These are phyloP conservation scores for Thermothielavioides terrestris DNA, from an alignment of 495 filamentous ascomycete genomes.

Conservation along the genomic window DNA sequence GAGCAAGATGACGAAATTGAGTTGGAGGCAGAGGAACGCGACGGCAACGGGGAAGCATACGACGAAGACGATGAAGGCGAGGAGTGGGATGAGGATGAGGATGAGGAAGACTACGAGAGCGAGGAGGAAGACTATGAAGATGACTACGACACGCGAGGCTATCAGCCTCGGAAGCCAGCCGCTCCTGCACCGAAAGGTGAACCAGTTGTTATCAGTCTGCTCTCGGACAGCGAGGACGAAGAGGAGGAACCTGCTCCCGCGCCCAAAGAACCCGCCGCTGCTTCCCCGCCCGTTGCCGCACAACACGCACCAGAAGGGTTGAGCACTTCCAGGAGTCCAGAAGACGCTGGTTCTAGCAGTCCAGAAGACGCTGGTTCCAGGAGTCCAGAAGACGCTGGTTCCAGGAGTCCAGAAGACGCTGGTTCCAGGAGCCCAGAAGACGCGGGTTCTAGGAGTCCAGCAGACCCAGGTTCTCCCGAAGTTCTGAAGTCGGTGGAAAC, in stretches of 20 bases:
- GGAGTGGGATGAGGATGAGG: constrained; percentile 22
- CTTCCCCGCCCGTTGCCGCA: background rate
- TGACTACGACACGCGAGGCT: background rate
- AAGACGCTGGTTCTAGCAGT: no score
- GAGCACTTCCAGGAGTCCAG: background rate
- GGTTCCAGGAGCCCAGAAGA: background rate
- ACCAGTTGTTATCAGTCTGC: constrained; percentile 29
- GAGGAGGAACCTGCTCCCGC: constrained; percentile 9
- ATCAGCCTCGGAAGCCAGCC: background rate
- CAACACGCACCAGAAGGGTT: background rate
- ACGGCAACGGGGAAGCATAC: constrained; percentile 20
- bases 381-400: background rate
- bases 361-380: no score
- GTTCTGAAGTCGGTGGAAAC: background rate
- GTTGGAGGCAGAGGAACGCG: constrained; percentile 11
- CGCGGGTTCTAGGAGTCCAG: no score
- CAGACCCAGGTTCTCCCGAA: background rate
- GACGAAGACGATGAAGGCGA: constrained; percentile 19
- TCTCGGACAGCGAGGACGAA: constrained; percentile 35
- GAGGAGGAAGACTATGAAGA: constrained; percentile 18
- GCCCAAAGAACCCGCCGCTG: constrained; percentile 4
- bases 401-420: no score
- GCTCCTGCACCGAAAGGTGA: constrained; percentile 5
- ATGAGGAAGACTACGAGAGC: constrained; percentile 16
- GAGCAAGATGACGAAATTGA: constrained; percentile 31